phyloP scores from a whole-genome alignment of 23 red algal genomes.

The Agarophyton chilense region DNA sequence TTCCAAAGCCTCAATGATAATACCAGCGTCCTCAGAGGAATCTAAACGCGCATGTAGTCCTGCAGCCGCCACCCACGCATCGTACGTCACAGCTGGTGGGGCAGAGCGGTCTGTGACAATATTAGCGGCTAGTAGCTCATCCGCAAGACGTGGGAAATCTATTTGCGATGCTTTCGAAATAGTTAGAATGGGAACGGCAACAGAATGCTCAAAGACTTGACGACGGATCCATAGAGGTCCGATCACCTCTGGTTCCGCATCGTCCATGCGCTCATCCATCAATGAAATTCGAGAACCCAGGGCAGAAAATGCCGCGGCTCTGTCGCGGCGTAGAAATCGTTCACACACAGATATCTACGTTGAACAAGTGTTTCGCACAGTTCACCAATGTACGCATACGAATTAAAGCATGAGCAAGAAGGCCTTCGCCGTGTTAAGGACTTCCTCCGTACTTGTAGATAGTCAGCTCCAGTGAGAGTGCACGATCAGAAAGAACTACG shows the following conservation, averaged over 20 bases:
- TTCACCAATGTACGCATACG: not conserved
- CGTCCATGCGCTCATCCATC: slow-evolving; percentile 68
- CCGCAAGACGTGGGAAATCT: slow-evolving; percentile 62
- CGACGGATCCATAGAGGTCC: slow-evolving; percentile 80
- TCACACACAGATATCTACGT: not conserved
- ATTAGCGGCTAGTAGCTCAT: slow-evolving; percentile 39
- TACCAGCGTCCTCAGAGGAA: slow-evolving; percentile 62
- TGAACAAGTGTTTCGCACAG: not conserved
- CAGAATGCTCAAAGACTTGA: slow-evolving; percentile 78
- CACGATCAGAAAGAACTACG: not conserved
- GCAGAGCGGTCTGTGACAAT: not conserved
- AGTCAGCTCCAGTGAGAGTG: no score
- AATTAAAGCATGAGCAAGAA: not conserved
- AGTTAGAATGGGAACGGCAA: slow-evolving; percentile 58
- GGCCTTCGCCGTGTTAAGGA: not conserved
- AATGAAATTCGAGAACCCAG: not conserved
- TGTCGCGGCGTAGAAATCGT: not conserved
- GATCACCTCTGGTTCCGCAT: slow-evolving; percentile 60
- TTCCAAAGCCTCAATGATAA: slow-evolving; percentile 77
- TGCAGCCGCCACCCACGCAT: slow-evolving; percentile 64
- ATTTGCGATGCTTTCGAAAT: slow-evolving; percentile 57
- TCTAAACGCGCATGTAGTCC: slow-evolving; percentile 61
- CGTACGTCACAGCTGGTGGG: slow-evolving; percentile 65
- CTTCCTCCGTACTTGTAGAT: not conserved
- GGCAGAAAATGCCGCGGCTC: not conserved